A percentile compares a stretch with the other conserved stretches of the same genome.
Evolutionary conservation across 2,329 filamentous ascomycete species (phyloP).

Genomic region (Pestalotiopsis sp.): DNA sequence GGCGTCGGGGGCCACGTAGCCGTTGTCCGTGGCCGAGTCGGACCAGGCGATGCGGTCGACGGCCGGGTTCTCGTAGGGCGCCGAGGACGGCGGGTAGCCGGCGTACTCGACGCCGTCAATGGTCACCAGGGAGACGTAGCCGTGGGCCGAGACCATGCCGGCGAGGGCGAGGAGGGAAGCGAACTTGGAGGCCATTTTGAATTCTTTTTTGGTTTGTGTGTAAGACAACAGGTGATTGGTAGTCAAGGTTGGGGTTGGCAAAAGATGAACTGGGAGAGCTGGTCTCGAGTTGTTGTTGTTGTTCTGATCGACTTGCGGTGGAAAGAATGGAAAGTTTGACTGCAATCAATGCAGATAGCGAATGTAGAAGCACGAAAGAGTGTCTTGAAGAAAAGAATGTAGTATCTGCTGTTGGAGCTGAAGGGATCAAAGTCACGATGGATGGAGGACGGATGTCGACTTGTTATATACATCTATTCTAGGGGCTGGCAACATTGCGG

Average conservation of each 20-base stretch:
- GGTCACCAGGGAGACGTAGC: slow-evolving; percentile 29
- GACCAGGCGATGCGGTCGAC: slow-evolving; percentile 31
- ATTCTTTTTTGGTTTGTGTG: not conserved
- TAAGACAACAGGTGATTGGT: not conserved
- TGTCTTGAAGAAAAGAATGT: slow-evolving; percentile 15
- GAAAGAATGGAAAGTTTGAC: slow-evolving; percentile 17
- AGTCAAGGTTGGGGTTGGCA: slow-evolving; percentile 13
- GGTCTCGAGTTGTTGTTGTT: not conserved
- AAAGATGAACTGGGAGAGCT: not conserved
- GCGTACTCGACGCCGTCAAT: slow-evolving; percentile 22
- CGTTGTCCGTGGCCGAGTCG: slow-evolving; percentile 35
- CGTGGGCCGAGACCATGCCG: slow-evolving; percentile 31
- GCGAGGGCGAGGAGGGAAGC: slow-evolving; percentile 13
- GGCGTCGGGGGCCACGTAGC: slow-evolving; percentile 21
- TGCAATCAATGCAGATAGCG: slow-evolving; percentile 19
- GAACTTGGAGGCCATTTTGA: slow-evolving; percentile 16
- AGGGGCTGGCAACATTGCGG: not conserved
- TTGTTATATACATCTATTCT: not conserved
- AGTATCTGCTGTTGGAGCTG: slow-evolving; percentile 12
- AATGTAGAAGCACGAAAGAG: slow-evolving; percentile 19
- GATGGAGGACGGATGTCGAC: not conserved
- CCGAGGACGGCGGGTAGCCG: slow-evolving; percentile 21
- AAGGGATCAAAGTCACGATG: not conserved
- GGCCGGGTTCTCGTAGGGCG: slow-evolving; percentile 23
- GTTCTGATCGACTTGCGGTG: slow-evolving; percentile 13